Base-by-base conservation (phyloP, 805 yeast species). In the Spathaspora girioi region DNA sequence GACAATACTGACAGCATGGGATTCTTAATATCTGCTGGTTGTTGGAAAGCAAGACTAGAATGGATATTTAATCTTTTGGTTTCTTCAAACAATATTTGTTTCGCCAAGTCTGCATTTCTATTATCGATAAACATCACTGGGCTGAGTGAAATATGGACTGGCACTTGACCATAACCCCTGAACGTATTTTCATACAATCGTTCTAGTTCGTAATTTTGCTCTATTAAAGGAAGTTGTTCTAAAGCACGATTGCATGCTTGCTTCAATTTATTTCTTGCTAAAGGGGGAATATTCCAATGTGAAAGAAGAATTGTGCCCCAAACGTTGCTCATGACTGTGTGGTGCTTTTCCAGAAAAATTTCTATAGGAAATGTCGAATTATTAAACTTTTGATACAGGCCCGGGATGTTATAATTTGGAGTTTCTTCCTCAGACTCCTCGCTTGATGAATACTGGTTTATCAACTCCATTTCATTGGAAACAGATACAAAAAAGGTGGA, bases 401-500 rank as follows among this genome's bases (percentile, higher is more conserved):
- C 40, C 5, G 40, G 8, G 14, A 9, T 15, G 17, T 35, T n/a
- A 11, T 10, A 14, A 15, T 35, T 12, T 7, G 14, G 8, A 14
- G 17, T n/a, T 14, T 45, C 47, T 15, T 49, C 47, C 31, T 47
- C 51, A 29, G 17, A 18, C 10, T 51, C 54, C 15, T 51, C 43
- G 27, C 50, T 54, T 11, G 55, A 52, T 27, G 55, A 51, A 41
- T 54, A 54, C n/a, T 51, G 50, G n/a, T 38, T 32, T 15, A 53
- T 47, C 11, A 46, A 35, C 5, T 52, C 55, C 55, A 52, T 52
- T 35, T 14, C 40, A 14, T 23, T 35, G 18, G 17, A n/a, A 35
- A 14, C 40, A 14, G 18, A 35, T 35, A 15, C 9, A 35, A 14
- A 35, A 35, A 23, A 23, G 6, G 26, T 6, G 26, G 6, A 35